Evolutionary conservation across 2,329 filamentous ascomycete species (phyloP), one percentile per base, ranked within the genome.

Genomic region (Aspergillus fijiensis): DNA sequence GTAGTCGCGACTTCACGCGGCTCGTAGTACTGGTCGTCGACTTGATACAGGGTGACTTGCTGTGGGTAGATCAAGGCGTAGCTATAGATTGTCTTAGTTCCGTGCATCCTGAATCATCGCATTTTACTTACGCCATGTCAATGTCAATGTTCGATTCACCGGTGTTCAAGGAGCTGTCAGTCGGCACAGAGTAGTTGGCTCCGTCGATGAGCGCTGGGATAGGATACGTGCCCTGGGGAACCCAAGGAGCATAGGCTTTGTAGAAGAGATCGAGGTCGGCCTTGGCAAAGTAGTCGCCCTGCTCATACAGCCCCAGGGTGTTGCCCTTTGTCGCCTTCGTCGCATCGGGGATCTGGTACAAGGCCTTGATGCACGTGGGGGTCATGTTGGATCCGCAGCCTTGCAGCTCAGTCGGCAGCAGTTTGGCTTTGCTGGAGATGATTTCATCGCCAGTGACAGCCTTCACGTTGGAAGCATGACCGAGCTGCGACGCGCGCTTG

Each of bases 131-230:
- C 56, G 81, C 81, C 63, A 85, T 82, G 61, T 85, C 74, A 3
- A 87, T 76, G 64, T 87, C 84, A 12, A 87, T 77, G 45, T 82
- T 72, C 1, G 82, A 82, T 72, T 87, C 84, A 49, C 78, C 79
- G 23, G 64, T 66, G 25, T 72, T 71, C 48, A 66, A 56, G 1
- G 69, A 73, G 49, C 68, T 69, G 58, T 77, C 77, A 7, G 70
- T 62, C 56, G 75, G 70, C 4, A 69, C 70, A 2, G 65, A 70
- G 23, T 72, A 80, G 58, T 82, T 81, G 12, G 80, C 74, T 12
- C 72, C 72, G 62, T 84, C 79, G 54, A 85, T 81, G n/a, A 77
- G 71, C 39, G 78, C 72, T 2, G 81, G 67, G 2, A 68, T 76
- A 0, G 83, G 83, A n/a, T 76, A 74, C 27, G 74, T 77, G 9